Conservation (phyloP, 1,284 basidiomycete species). For the Trichosporon faecale region DNA sequence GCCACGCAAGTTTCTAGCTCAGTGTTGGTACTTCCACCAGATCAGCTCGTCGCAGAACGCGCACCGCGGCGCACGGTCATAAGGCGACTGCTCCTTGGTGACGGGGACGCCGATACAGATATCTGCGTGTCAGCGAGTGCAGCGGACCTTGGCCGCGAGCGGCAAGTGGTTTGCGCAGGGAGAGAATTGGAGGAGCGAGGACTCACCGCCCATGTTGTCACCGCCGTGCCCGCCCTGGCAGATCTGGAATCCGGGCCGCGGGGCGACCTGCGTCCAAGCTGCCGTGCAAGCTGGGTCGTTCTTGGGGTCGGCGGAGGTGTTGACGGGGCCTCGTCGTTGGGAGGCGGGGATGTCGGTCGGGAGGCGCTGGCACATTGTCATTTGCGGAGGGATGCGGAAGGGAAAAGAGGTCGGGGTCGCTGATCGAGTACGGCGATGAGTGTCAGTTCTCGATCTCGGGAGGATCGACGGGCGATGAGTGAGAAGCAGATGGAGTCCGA, state of each 20-base stretch:
- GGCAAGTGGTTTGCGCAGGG: no score
- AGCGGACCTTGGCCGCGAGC: no score
- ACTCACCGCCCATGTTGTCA: neutral
- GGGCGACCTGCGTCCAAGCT: neutral
- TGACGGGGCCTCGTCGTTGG: neutral
- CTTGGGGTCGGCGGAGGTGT: neutral
- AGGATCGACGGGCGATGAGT: no score
- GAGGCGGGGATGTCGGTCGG: neutral
- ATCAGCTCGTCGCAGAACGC: neutral
- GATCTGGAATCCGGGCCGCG: neutral
- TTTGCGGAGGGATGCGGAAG: neutral
- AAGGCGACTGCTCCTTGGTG: neutral
- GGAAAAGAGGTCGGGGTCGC: neutral
- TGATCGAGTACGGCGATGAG: neutral
- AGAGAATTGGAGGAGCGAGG: neutral
- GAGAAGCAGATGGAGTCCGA: no score
- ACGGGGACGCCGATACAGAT: neutral
- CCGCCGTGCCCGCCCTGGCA: neutral
- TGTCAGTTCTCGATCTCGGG: no score
- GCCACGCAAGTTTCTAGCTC: no score
- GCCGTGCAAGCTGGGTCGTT: neutral
- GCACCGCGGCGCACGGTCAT: neutral
- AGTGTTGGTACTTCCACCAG: neutral
- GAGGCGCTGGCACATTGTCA: neutral
- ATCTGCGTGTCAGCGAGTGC: neutral